Conservation (phyloP, 2,329 filamentous ascomycete species). For the Epichloe glyceriae region DNA sequence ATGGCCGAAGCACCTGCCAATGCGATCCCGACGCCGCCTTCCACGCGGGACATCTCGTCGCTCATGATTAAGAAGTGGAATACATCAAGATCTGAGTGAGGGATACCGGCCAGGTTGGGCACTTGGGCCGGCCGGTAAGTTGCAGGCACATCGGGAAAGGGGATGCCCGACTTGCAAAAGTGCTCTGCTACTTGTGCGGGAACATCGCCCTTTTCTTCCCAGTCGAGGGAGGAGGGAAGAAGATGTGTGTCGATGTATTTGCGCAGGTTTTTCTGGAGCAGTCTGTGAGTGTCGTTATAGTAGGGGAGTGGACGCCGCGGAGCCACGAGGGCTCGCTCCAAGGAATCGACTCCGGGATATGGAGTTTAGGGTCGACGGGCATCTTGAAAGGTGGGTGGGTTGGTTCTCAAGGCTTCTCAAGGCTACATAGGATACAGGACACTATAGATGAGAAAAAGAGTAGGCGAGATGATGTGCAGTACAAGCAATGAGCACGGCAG, state of each 20-base stretch:
- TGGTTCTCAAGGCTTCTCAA: too few species aligned
- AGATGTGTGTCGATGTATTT: constrained; percentile 46
- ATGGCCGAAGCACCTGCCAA: constrained; percentile 48
- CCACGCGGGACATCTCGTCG: constrained; percentile 42
- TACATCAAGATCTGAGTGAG: constrained; percentile 36
- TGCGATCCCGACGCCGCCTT: constrained; percentile 42
- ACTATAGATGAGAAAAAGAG: too few species aligned
- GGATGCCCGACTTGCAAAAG: constrained; percentile 27
- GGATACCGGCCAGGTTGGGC: constrained; percentile 28
- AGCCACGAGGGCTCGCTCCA: constrained; percentile 19
- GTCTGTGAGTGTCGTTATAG: constrained; percentile 48
- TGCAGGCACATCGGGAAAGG: constrained; percentile 21
- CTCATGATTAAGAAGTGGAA: constrained; percentile 42
- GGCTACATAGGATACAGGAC: too few species aligned
- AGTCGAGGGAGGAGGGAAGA: constrained; percentile 45
- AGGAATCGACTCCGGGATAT: constrained; percentile 9
- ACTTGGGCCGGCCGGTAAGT: constrained; percentile 20
- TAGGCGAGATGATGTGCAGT: neutral
- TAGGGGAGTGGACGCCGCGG: constrained; percentile 29
- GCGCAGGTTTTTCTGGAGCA: constrained; percentile 43
- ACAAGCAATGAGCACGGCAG: neutral
- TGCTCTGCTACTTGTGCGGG: constrained; percentile 26
- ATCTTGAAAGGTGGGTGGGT: neutral
- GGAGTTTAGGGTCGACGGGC: constrained; percentile 11
- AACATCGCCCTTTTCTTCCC: constrained; percentile 45